Evolutionary conservation across 306 rosid genomes (phyloP).

Genomic region (Quercus mongolica): DNA sequence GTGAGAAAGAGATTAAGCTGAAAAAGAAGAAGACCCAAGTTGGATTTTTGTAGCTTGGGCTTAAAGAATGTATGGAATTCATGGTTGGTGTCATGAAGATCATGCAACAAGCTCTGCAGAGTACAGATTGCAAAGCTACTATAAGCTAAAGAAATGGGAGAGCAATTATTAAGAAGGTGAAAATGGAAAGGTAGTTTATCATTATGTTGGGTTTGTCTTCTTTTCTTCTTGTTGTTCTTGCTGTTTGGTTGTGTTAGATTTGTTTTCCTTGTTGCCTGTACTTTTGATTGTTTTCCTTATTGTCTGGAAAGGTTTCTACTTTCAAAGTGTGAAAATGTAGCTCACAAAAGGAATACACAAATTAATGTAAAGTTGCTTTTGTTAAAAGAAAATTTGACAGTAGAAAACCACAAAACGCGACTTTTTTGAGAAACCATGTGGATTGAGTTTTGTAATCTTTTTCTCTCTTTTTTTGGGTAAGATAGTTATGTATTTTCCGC

Average conservation of each 20-base stretch:
- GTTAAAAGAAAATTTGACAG: no score
- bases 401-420: no score
- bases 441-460: no score
- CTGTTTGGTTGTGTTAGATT: background rate
- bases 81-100: background rate
- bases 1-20: conserved; percentile 4
- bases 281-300: background rate
- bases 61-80: background rate
- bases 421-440: no score
- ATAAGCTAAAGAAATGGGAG: background rate
- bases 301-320: background rate
- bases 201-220: background rate
- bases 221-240: background rate
- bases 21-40: conserved; percentile 19
- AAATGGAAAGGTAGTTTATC: background rate
- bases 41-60: background rate
- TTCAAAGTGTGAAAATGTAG: no score
- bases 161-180: no score
- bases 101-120: background rate
- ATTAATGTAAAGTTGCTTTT: no score
- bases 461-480: no score
- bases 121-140: background rate
- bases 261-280: background rate
- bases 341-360: no score
- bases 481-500: no score